A percentile compares a stretch with the other conserved stretches of the same genome.
phyloP scores from a whole-genome alignment of 805 yeast genomes.

The Candida broadrunensis region DNA sequence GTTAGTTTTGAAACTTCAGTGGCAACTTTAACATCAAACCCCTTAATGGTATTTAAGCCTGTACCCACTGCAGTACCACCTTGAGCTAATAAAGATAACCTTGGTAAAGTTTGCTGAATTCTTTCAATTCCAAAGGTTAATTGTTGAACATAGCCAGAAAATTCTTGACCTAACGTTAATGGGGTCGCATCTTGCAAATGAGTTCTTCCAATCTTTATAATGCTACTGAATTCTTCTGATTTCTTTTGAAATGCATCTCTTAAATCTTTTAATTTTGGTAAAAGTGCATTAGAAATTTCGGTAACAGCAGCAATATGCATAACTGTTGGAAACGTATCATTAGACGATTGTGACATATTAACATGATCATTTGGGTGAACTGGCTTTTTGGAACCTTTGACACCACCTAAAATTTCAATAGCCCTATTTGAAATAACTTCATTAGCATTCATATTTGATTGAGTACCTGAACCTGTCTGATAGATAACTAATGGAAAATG shows the following conservation, averaged over 20 bases:
- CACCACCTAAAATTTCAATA: constrained; percentile 37
- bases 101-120: constrained; percentile 29
- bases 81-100: constrained; percentile 33
- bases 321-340: constrained; percentile 40
- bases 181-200: constrained; percentile 42
- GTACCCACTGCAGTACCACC: constrained; percentile 44
- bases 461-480: constrained; percentile 42
- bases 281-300: constrained; percentile 24
- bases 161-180: constrained; percentile 38
- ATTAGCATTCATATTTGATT: constrained; percentile 39
- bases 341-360: constrained; percentile 38
- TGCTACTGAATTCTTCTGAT: constrained; percentile 28
- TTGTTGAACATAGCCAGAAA: constrained; percentile 38
- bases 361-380: constrained; percentile 41
- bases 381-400: constrained; percentile 33
- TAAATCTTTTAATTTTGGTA: constrained; percentile 32
- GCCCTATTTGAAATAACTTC: constrained; percentile 39
- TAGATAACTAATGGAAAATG: constrained; percentile 40
- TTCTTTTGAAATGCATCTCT: constrained; percentile 28
- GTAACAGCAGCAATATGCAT: constrained; percentile 42
- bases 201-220: constrained; percentile 39
- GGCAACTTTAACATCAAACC: constrained; percentile 35
- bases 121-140: constrained; percentile 32
- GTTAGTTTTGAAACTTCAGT: constrained; percentile 30
- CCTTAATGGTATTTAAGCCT: constrained; percentile 35